Evolutionary conservation across 768 basidiomycete species (phyloP), one percentile per base, ranked within the genome.

Genomic region (Plicaturopsis crispa): DNA sequence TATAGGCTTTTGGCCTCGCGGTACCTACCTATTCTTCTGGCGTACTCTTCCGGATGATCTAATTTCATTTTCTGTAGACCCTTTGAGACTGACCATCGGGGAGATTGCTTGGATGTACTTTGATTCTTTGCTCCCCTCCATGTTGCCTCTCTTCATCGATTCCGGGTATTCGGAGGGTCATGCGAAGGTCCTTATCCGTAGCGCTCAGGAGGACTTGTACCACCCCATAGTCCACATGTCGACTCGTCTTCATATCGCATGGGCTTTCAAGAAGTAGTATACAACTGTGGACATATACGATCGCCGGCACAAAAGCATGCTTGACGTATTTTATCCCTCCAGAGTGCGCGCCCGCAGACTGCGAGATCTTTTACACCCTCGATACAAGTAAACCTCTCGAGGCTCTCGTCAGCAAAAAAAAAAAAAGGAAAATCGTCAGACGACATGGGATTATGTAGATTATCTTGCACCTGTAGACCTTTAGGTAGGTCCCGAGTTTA

Each of bases 31-130:
- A 34, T 35, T 16, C 20, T 35, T n/a, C 39, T 40, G 43, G 28
- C 42, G 38, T 21, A n/a, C 22, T 32, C 42, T 40, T 23, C 26
- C n/a, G 39, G 14, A 39, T 31, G 24, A 35, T 45, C 13, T 39
- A 24, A 33, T 23, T 39, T 40, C 16, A 24, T 32, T 19, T 31
- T 24, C 33, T 42, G 14, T 35, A 83, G 81, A 83, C 55, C 65
- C 67, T 6, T 59, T 70, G 37, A 63, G 72, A 24, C 66, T 83
- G 24, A 80, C 77, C 17, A 70, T 80, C 35, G 81, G 79, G 5
- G 79, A 84, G 48, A 57, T 84, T 14, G 78, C 80, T 28, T 84
- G 82, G 82, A 75, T 83, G 76, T 73, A 75, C 44, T 76, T 74
- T 48, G 82, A 84, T 46, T 64, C 73, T 17, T 66, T 83, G 44